These are phyloP conservation scores for Pharnaceum exiguum DNA, from an alignment of 148 eudicot genomes.

Conservation along the genomic window DNA sequence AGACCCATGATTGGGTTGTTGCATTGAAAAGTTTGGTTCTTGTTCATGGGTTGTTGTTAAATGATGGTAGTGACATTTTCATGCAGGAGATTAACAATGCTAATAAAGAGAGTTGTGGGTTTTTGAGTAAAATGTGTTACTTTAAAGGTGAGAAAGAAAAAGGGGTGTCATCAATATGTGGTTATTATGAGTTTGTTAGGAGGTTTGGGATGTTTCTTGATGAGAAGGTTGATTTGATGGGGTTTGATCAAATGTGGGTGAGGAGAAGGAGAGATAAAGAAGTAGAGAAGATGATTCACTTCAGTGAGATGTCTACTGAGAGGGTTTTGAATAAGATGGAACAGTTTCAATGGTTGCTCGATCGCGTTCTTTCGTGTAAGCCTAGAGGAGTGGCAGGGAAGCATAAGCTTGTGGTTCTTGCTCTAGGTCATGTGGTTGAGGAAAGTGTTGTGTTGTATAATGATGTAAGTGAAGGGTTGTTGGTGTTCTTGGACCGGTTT, in stretches of 20 bases:
- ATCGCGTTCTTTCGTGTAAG: constrained; percentile 40
- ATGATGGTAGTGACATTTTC: constrained; percentile 33
- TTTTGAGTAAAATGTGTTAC: constrained; percentile 46
- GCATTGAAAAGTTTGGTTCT: constrained; percentile 48
- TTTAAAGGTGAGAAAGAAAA: constrained; percentile 55
- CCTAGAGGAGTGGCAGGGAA: constrained; percentile 37
- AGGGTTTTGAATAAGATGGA: constrained; percentile 42
- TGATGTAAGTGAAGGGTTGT: constrained; percentile 49
- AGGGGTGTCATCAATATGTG: constrained; percentile 53
- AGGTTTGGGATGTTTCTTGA: constrained; percentile 49
- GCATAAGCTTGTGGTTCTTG: constrained; percentile 36
- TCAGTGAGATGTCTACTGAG: constrained; percentile 41
- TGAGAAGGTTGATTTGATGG: constrained; percentile 28
- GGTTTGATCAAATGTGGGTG: constrained; percentile 15
- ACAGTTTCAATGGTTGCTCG: constrained; percentile 38
- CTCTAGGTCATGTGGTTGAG: constrained; percentile 38
- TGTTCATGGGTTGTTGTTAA: constrained; percentile 36
- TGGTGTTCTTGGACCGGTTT: constrained; percentile 37
- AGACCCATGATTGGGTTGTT: constrained; percentile 58
- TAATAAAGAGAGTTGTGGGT: constrained; percentile 1
- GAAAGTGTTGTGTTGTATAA: constrained; percentile 54
- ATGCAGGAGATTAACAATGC: constrained; percentile 39
- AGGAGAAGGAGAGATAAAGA: constrained; percentile 13
- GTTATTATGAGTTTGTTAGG: constrained; percentile 50
- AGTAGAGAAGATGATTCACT: constrained; percentile 14